Evolutionary conservation across 306 rosid genomes (phyloP).

Genomic region (Sindora glabra): DNA sequence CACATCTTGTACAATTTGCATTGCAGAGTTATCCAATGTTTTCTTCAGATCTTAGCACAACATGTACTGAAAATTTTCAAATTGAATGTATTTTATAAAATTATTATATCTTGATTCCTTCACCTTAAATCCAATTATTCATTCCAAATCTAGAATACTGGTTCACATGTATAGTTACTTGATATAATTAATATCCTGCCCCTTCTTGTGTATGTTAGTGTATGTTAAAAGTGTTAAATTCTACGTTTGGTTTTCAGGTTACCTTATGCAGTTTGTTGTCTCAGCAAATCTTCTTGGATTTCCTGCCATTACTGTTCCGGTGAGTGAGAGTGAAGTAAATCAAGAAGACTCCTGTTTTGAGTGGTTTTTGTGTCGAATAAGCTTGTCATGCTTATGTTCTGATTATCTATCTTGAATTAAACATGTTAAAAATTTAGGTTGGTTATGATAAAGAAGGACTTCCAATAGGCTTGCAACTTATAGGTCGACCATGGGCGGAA

Average conservation of each 20-base stretch:
- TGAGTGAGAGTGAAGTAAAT: slow-evolving; percentile 34
- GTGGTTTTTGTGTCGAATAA: background rate
- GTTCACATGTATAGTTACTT: too few relatives aligned
- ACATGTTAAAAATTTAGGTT: slow-evolving; percentile 21
- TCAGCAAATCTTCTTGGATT: slow-evolving; percentile 77
- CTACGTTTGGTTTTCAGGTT: slow-evolving; percentile 42
- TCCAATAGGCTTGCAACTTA: slow-evolving; percentile 86
- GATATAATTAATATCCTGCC: slow-evolving; percentile 1
- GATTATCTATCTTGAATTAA: background rate
- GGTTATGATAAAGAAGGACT: slow-evolving; percentile 71
- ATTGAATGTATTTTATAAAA: background rate
- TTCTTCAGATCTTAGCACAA: background rate
- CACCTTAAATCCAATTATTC: background rate
- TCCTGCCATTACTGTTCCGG: slow-evolving; percentile 93
- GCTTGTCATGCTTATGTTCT: background rate
- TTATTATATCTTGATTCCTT: background rate
- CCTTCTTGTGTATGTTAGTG: background rate
- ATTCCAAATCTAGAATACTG: background rate
- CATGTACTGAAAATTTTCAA: background rate
- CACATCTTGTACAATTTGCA: background rate
- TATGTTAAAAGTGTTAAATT: too few relatives aligned
- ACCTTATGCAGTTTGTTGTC: slow-evolving; percentile 74
- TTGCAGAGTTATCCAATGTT: background rate
- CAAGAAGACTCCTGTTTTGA: background rate
- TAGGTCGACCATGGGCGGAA: slow-evolving; percentile 96